A percentile compares a stretch with the other conserved stretches of the same genome.
Evolutionary conservation across 306 rosid genomes (phyloP).

Genomic region (Herpetospermum pedunculosum): DNA sequence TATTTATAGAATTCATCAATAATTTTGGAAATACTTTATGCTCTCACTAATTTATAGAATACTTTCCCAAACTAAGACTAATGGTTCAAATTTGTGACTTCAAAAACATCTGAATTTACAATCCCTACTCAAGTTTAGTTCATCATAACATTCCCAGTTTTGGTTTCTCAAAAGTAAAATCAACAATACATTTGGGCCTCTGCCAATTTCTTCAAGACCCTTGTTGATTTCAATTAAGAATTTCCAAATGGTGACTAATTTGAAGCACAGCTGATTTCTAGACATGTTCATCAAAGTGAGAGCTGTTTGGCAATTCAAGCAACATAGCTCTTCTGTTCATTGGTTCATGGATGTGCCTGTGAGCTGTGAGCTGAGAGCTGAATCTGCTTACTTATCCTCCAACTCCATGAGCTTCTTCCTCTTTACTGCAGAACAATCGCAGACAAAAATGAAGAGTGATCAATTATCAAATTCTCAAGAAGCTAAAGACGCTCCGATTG

Average conservation of each 20-base stretch:
- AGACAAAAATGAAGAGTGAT: neutral
- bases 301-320: neutral
- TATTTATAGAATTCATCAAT: too few species aligned
- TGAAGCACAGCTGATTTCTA: neutral
- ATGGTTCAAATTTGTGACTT: neutral
- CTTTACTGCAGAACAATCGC: neutral
- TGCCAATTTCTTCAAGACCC: neutral
- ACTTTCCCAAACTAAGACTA: neutral
- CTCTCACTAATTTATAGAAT: neutral
- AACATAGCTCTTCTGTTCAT: neutral
- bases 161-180: neutral
- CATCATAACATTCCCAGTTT: neutral
- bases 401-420: neutral
- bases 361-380: slow-evolving; percentile 1
- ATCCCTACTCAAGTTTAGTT: neutral
- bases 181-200: neutral
- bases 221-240: neutral
- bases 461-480: neutral
- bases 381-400: neutral
- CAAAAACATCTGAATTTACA: too few species aligned
- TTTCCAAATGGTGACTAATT: neutral
- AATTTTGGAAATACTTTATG: neutral
- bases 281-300: neutral
- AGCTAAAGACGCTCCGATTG: neutral
- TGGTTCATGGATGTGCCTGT: neutral